Base-by-base conservation (phyloP, 768 basidiomycete genomes). In the Kwoniella dejecticola region DNA sequence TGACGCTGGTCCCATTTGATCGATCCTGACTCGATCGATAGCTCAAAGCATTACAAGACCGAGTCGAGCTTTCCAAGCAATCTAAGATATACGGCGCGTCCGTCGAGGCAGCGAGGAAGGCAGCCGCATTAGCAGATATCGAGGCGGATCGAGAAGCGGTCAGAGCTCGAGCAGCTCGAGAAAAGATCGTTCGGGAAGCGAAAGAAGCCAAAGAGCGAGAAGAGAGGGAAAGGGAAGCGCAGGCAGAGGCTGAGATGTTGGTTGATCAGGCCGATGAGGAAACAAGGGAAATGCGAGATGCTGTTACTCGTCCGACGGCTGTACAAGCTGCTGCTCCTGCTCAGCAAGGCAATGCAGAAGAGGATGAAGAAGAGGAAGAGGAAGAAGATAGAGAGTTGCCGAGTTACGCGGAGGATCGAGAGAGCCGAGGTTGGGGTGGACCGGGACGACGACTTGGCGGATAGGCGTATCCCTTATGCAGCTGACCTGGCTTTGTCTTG, bases 61-160 rank as follows among this genome's bases (percentile, higher is more conserved):
- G 65, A 38, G 67, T 67, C 1, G 40, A 49, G 12, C 24, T 52
- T 36, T 45, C 52, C 6, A 36, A 53, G 3, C 30, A 60, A n/a
- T 63, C 63, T 12, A 49, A 52, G 26, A 33, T 47, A 17, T 36
- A 50, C 46, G 54, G 45, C 31, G 41, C 62, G 7, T 26, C 50
- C 8, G 69, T 63, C 42, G 71, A 75, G 58, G 64, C 71, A 10
- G 57, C 61, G 1, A 66, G 74, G 5, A 58, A 61, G 42, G 69
- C 69, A 23, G 31, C 55, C 23, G 71, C 74, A 17, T 46, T 75
- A 12, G 36, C 46, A 13, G 64, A 70, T 53, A 55, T 63, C 57
- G 74, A 75, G 62, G 71, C 62, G 1, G 74, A 75, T 42, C 24
- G 74, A 40, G 67, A 72, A 13, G 23, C 15, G 7, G 74, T 75